These are phyloP conservation scores for Ogataea minuta DNA, from an alignment of 805 yeast genomes.

Conservation along the genomic window DNA sequence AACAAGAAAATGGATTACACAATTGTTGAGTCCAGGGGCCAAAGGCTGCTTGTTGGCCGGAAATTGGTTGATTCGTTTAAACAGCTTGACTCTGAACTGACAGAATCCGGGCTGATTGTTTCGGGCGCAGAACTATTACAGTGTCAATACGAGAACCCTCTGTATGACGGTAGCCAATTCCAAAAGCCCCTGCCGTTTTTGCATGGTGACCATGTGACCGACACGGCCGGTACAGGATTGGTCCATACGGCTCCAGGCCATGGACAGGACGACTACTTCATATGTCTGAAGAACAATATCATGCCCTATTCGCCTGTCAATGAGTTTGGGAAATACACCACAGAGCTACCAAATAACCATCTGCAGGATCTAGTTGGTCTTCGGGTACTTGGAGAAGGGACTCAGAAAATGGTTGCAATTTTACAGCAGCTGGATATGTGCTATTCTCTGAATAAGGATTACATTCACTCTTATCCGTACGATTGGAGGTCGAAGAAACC, in stretches of 20 bases:
- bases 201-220: conserved; percentile 79
- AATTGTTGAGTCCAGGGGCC: conserved; percentile 39
- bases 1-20: conserved; percentile 60
- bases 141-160: conserved; percentile 54
- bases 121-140: conserved; percentile 43
- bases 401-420: conserved; percentile 41
- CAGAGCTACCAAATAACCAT: conserved; percentile 44
- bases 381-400: conserved; percentile 63
- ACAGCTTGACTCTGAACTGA: conserved; percentile 29
- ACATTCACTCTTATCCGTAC: conserved; percentile 85
- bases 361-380: conserved; percentile 47
- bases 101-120: conserved; percentile 29
- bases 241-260: conserved; percentile 99
- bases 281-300: conserved; percentile 58
- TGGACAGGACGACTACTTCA: conserved; percentile 87
- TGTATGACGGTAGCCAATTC: conserved; percentile 30
- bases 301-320: conserved; percentile 77
- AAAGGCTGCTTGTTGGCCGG: conserved; percentile 54
- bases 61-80: conserved; percentile 43
- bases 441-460: conserved; percentile 45
- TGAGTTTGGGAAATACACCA: conserved; percentile 62
- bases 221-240: conserved; percentile 84
- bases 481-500: conserved; percentile 98
- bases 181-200: conserved; percentile 52
- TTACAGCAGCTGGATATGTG: conserved; percentile 46